These are phyloP conservation scores for Scheffersomyces stambukii DNA, from an alignment of 1,139 yeast species.

Conservation along the genomic window DNA sequence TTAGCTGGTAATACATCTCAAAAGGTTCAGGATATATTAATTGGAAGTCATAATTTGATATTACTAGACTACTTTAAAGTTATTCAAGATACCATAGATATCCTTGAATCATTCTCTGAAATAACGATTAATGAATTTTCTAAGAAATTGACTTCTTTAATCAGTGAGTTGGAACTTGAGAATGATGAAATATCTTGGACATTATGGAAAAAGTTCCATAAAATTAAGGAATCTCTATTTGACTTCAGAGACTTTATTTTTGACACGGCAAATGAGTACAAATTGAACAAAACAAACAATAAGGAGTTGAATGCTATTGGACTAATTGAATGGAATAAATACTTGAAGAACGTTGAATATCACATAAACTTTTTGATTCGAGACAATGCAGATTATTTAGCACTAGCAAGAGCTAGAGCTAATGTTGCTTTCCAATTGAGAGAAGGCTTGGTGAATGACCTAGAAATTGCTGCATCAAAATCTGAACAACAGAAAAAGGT, in stretches of 20 bases:
- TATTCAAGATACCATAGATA: constrained; percentile 56
- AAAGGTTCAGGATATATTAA: constrained; percentile 30
- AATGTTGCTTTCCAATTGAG: constrained; percentile 75
- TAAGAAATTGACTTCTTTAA: constrained; percentile 26
- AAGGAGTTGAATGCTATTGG: constrained; percentile 26
- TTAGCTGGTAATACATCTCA: constrained; percentile 29
- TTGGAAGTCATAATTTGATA: constrained; percentile 28
- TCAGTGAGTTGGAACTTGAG: constrained; percentile 25
- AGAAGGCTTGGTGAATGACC: constrained; percentile 34
- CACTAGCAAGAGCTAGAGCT: constrained; percentile 74
- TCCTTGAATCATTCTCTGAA: constrained; percentile 71
- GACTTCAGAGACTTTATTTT: constrained; percentile 55
- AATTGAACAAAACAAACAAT: constrained; percentile 15
- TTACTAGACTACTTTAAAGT: constrained; percentile 37
- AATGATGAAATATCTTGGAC: constrained; percentile 48
- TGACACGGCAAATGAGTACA: constrained; percentile 38
- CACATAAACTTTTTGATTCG: constrained; percentile 57
- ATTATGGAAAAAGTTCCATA: constrained; percentile 65
- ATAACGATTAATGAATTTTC: constrained; percentile 55
- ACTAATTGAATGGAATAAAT: constrained; percentile 45
- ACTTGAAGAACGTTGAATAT: constrained; percentile 53
- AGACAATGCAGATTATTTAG: constrained; percentile 70
- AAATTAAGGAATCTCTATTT: constrained; percentile 51
- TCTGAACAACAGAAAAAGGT: too few relatives aligned
- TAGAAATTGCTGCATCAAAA: too few relatives aligned